Base-by-base conservation (phyloP, 441 rosid genomes). In the Kokia cookei region DNA sequence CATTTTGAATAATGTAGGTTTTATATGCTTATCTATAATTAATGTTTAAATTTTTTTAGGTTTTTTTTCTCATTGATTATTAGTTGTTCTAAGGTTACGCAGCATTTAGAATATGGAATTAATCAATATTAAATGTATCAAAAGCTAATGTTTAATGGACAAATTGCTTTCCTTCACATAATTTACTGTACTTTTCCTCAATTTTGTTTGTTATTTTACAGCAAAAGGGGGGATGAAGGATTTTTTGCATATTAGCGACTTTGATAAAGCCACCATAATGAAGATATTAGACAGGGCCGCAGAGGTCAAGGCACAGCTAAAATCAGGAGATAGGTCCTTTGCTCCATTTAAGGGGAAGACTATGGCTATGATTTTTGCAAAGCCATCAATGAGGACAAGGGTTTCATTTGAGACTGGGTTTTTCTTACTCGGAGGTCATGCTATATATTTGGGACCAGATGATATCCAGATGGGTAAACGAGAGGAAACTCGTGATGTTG, bases 401-500 rank as follows among this genome's bases (percentile, higher is more conserved):
- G 98, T 96, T 81, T 96, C 98, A 17, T 91, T 96, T 53, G 99
- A 96, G 88, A 87, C 98, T 59, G 99, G 99, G 0, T 96, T 96
- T 77, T 92, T 73, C 90, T 87, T 96, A 84, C 92, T 96, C 12
- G 97, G 98, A 35, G 99, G 99, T 10, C 99, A 94, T 87, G 98
- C 98, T 19, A 47, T 94, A 40, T 94, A 94, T 78, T 84, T 92
- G 54, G 98, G 98, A 43, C 99, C 97, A 2, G 62, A 91, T 82
- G 99, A 96, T 71, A 92, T 96, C 66, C 98, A 93, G 90, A 96
- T 92, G 98, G 99, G 99, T 27, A 90, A 89, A 78, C 84, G 98
- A 3, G 99, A 96, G 85, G 98, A 93, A 78, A 93, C 98, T 72
- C 93, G 94, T 15, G 99, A 96, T 74, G 94, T 93, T 76, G 97